Evolutionary conservation across 2,329 filamentous ascomycete species (phyloP), one percentile per base, ranked within the genome.

Genomic region (Claviceps spartinae): DNA sequence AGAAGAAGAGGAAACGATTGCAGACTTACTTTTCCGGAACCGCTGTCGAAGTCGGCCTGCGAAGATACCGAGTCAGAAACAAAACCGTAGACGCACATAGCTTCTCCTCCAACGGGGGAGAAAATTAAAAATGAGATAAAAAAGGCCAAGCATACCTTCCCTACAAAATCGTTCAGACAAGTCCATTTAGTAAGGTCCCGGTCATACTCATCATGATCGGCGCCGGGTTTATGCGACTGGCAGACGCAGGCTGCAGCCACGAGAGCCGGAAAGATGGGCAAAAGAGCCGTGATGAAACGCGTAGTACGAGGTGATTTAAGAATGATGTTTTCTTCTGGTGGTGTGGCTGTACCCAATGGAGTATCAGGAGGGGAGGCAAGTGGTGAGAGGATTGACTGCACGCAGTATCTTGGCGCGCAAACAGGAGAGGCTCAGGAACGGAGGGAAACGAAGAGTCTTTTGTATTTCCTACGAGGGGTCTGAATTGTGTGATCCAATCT

Each of bases 221-320:
- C 11, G 2, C 26, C 26, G 8, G 16, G 13, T 1, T 11, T 38
- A 7, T 48, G 22, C 18, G 20, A 37, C n/a, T 38, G 34, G 46
- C 46, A 48, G 34, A 2, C 46, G 36, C 46, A 48, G 5, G 1
- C 11, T 5, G 79, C 44, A 20, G 26, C 26, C 26, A 26, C 44
- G 26, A 46, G 24, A 26, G 26, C 16, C n/a, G 14, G 24, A 11
- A 46, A 46, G 26, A 36, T n/a, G 44, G 44, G 2, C 26, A 36
- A n/a, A 9, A 46, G 26, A 5, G 44, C 44, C 9, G 44, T 5
- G 1, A 26, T n/a, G 16, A 34, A 13, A 34, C 44, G 44, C 44
- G 36, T 46, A 9, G 8, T 30, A 30, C 26, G 26, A 30, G 26
- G 8, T 30, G 8, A 30, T 30, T 30, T 9, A 9, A 9, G 26